Conservation (phyloP, 1,284 basidiomycete species). For the Ustilago vetiveriae region DNA sequence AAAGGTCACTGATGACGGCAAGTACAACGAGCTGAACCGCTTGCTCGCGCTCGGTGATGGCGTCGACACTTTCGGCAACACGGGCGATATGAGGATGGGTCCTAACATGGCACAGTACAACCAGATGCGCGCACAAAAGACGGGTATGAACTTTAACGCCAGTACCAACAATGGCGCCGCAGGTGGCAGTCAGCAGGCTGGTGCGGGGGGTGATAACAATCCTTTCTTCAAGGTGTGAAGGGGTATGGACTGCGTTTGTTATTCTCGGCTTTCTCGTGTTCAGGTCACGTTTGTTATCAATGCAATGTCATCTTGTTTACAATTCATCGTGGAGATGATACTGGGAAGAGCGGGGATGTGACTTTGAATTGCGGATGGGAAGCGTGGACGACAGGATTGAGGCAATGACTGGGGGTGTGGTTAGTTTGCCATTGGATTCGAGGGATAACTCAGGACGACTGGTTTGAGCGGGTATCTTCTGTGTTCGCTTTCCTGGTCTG, state of each 20-base stretch:
- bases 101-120: slow-evolving; percentile 47
- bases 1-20: slow-evolving; percentile 45
- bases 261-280: not conserved
- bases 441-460: slow-evolving; percentile 19
- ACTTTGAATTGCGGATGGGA: not conserved
- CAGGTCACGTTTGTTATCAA: not conserved
- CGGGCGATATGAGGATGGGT: slow-evolving; percentile 64
- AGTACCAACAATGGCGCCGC: slow-evolving; percentile 22
- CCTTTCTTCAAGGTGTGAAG: slow-evolving; percentile 58
- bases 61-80: slow-evolving; percentile 66
- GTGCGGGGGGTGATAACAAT: slow-evolving; percentile 40
- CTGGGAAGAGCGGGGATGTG: not conserved
- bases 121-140: slow-evolving; percentile 49
- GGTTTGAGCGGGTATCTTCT: slow-evolving; percentile 37
- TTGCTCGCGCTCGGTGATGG: slow-evolving; percentile 64
- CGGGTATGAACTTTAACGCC: slow-evolving; percentile 48
- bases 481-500: slow-evolving; percentile 46
- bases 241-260: not conserved
- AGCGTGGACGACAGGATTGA: not conserved
- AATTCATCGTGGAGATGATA: not conserved
- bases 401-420: too few species aligned
- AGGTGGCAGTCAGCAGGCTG: slow-evolving; percentile 9
- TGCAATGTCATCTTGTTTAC: not conserved
- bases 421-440: slow-evolving; percentile 12
- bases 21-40: slow-evolving; percentile 61